Evolutionary conservation across 2,329 filamentous ascomycete species (phyloP).

Genomic region (Colletotrichum spaethianum): DNA sequence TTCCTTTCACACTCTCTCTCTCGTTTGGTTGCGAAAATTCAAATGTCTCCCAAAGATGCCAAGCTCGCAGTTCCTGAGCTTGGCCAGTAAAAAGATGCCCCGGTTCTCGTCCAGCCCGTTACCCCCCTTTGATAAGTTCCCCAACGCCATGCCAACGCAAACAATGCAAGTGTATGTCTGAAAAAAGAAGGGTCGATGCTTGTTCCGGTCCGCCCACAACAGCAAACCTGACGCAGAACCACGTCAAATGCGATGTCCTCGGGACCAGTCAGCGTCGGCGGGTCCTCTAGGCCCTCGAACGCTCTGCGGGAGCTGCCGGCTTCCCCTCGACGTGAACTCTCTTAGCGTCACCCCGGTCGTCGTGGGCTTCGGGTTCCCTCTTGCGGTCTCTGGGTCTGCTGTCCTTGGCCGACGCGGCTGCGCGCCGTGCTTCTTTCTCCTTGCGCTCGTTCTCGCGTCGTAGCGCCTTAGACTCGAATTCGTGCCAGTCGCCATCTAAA

Average conservation of each 20-base stretch:
- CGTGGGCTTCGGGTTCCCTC: constrained; percentile 51
- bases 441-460: constrained; percentile 88
- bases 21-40: background rate
- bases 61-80: constrained; percentile 3
- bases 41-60: background rate
- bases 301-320: constrained; percentile 23
- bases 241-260: background rate
- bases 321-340: constrained; percentile 40
- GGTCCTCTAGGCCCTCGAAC: constrained; percentile 27
- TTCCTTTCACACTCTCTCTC: background rate
- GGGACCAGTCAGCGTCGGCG: background rate
- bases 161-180: constrained; percentile 31
- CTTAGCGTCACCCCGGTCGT: constrained; percentile 52
- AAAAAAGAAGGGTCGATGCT: background rate
- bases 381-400: constrained; percentile 56
- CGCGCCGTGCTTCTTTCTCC: constrained; percentile 66
- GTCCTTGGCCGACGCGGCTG: constrained; percentile 54
- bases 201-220: background rate
- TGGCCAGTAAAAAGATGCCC: constrained; percentile 6
- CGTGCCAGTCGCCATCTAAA: constrained; percentile 96
- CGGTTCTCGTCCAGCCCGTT: constrained; percentile 16
- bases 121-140: constrained; percentile 7
- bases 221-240: background rate
- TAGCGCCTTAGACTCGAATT: constrained; percentile 96
- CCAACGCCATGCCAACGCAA: constrained; percentile 40